Evolutionary conservation across 495 filamentous ascomycete species (phyloP), one percentile per base, ranked within the genome.

Genomic region (Tetracladium setigerum): DNA sequence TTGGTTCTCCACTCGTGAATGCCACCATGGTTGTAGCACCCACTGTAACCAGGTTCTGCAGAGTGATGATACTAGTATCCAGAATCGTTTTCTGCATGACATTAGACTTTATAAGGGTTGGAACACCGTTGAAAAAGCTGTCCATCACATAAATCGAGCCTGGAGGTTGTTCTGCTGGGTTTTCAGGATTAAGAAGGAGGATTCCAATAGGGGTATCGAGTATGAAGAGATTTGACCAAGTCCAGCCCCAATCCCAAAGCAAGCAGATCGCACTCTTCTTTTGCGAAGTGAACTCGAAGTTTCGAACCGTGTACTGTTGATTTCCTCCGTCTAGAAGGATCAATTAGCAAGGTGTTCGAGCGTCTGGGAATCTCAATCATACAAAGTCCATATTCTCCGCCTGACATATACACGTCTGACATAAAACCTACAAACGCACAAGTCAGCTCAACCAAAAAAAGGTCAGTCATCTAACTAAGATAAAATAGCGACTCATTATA

Each of bases 201-300:
- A 47, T 38, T 4, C 44, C 45, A 46, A 17, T 30, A n/a, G n/a
- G n/a, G n/a, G n/a, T 24, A 31, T 11, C 30, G 14, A 27, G 16
- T 19, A 15, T 33, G n/a, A n/a, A n/a, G 7, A 38, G 18, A 2
- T 55, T 68, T 67, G 53, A 85, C 79, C 46, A 40, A 18, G 42
- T 65, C 68, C 18, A 81, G 70, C 40, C 77, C 73, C 72, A 79
- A 55, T 82, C 74, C 74, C 74, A 79, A 49, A 76, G 63, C 55
- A 76, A 63, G 50, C 58, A 53, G 72, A 40, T 67, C 64, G 69
- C 72, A 73, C 59, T 70, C 60, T 66, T 70, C 73, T 17, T 67
- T 58, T 43, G 70, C 63, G 35, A 12, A 24, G 1, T 9, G 56
- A 79, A 78, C 17, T 54, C 57, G n/a, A 77, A 56, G 34, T 72